Evolutionary conservation across 1,139 yeast species (phyloP), one percentile per base, ranked within the genome.

Genomic region (Saccharomyces hybrid): DNA sequence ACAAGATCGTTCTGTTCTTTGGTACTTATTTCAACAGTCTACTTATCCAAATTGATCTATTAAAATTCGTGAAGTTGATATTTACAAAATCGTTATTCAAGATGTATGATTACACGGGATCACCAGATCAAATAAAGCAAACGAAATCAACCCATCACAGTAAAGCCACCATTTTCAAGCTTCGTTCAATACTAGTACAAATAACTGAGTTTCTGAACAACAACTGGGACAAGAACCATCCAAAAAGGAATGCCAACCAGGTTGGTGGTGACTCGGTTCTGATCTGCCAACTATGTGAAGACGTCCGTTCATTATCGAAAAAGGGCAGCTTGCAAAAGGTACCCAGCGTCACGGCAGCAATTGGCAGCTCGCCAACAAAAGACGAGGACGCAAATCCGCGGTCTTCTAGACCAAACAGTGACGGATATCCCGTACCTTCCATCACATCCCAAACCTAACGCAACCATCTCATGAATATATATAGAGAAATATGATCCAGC

Each of bases 181-280:
- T 21, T 7, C 44, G 44, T 4, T 19, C 27, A 4, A 34, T 47
- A 2, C 28, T 47, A 16, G 50, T 46, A 19, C 14, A n/a, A 14
- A n/a, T 52, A 29, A 42, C 59, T 3, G 47, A 52, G 4, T 66
- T 66, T 49, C 55, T 66, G 19, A 48, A 53, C 3, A 46, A 51
- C 12, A 67, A 67, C 50, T 67, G 71, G 29, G 21, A 47, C 19
- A 49, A 34, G 49, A 52, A 52, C 9, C 51, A 52, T 6, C 51
- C 52, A 21, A 52, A 53, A 19, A 38, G 44, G 12, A 52, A 56
- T 24, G 14, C 21, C 44, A 58, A 64, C 16, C 66, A 68, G 52
- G 72, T 69, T 14, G 72, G 72, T 2, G 60, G 61, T 19, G 70
- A 68, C 54, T 70, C 73, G 1, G 64, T 70, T 12, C 54, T 70